phyloP scores from a whole-genome alignment of 257 asterid species.

The Nyctanthes arbortristis region DNA sequence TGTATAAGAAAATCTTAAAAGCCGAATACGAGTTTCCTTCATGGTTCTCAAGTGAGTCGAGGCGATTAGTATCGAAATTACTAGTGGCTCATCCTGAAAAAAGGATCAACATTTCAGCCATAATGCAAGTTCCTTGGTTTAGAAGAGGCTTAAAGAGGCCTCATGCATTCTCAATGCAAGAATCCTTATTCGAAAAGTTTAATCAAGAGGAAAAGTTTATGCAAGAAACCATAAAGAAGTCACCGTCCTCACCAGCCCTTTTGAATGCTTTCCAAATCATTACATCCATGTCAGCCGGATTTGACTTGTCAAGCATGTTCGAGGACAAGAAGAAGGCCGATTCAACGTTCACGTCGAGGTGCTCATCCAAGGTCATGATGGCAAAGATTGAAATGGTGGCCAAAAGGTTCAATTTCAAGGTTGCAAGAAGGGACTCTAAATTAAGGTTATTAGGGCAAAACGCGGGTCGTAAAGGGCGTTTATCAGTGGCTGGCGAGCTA shows the following conservation, averaged over 20 bases:
- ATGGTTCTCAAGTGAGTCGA: constrained; percentile 39
- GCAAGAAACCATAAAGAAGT: constrained; percentile 24
- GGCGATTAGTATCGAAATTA: constrained; percentile 34
- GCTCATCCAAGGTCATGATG: constrained; percentile 37
- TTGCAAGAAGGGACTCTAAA: constrained; percentile 36
- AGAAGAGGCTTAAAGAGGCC: constrained; percentile 32
- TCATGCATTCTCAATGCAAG: constrained; percentile 32
- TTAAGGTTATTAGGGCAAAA: constrained; percentile 31
- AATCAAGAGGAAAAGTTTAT: constrained; percentile 30
- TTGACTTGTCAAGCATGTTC: constrained; percentile 32
- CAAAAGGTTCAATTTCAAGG: constrained; percentile 29
- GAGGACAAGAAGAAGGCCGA: constrained; percentile 28
- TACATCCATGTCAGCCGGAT: constrained; percentile 36
- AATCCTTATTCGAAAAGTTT: constrained; percentile 27
- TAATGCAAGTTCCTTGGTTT: constrained; percentile 40
- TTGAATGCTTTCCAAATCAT: constrained; percentile 43
- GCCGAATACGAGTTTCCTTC: constrained; percentile 34
- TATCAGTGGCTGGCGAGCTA: constrained; percentile 33
- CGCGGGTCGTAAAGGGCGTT: constrained; percentile 38
- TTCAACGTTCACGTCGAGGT: constrained; percentile 35
- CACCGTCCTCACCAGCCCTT: constrained; percentile 41
- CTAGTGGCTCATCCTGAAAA: constrained; percentile 35
- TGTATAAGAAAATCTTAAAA: constrained; percentile 28
- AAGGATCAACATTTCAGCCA: constrained; percentile 34
- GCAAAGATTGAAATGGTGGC: constrained; percentile 34